phyloP scores from a whole-genome alignment of 805 yeast genomes.

The Naumovozyma castellii region DNA sequence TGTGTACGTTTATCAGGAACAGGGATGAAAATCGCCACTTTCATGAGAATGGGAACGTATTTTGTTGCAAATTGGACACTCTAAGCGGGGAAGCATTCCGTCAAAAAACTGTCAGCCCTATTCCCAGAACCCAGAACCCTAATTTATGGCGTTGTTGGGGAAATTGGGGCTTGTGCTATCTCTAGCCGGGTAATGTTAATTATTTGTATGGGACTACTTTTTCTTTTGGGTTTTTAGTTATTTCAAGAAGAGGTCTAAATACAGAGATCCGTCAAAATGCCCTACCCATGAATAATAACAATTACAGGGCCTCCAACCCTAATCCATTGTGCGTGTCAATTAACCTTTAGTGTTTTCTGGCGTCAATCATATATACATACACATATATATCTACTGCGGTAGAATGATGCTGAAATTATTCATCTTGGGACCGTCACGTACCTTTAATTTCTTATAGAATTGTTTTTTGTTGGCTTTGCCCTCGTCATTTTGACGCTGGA shows the following conservation, averaged over 20 bases:
- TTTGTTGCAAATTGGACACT: neutral
- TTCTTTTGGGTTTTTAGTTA: no score
- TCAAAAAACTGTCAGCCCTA: neutral
- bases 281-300: no score
- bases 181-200: no score
- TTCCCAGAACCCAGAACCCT: neutral
- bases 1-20: no score
- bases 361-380: no score
- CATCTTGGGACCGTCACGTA: constrained; percentile 47
- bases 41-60: neutral
- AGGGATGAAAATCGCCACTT: neutral
- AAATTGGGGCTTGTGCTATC: no score
- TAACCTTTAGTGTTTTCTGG: neutral
- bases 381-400: constrained; percentile 50
- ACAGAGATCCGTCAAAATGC: no score
- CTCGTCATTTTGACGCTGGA: constrained; percentile 19
- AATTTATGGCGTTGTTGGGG: no score
- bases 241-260: no score
- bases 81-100: neutral
- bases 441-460: constrained; percentile 35
- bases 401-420: constrained; percentile 65
- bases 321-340: no score
- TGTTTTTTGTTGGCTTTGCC: neutral
- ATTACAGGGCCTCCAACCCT: no score
- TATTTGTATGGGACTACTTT: no score